Evolutionary conservation across 2,329 filamentous ascomycete species (phyloP), one percentile per base, ranked within the genome.

Genomic region (Tothia fuscella): DNA sequence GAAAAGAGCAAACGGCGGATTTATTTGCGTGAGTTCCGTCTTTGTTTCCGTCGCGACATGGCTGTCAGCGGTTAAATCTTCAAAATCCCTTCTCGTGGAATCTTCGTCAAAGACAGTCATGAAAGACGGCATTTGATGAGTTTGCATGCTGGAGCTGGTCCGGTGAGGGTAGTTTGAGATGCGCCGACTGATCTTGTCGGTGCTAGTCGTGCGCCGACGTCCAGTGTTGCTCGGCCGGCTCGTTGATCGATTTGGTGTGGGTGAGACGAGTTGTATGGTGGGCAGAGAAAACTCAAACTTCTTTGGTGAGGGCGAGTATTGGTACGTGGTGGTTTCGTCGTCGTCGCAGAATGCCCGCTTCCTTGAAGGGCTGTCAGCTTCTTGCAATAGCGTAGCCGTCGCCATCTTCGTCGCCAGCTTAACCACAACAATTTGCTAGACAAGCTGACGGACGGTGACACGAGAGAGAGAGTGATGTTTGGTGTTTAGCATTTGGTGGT

Each of bases 31-130:
- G 45, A 55, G 56, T 51, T 52, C 59, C 36, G 58, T 55, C n/a
- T n/a, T n/a, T n/a, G n/a, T n/a, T n/a, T n/a, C n/a, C n/a, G n/a
- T n/a, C n/a, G n/a, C n/a, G n/a, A n/a, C n/a, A n/a, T n/a, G n/a
- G n/a, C n/a, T n/a, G 31, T 56, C 53, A 48, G 55, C 53, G 55
- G 59, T 46, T 46, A 49, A 45, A 45, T 40, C 38, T 7, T 37
- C 21, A 10, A 12, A n/a, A 17, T 38, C 19, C 54, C 55, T 56
- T 57, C 34, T 54, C 45, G 47, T 41, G 43, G 47, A 46, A 14
- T 80, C 76, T 50, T 80, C 68, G 57, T 78, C 77, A 64, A 80
- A 82, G 43, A 84, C 79, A 44, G 80, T 79, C 78, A 82, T 82
- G 53, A 84, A 82, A 17, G 80, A 77, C 56, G 80, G 80, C 68